Percentiles rank a stretch among this genome's conserved stretches.
phyloP scores from a whole-genome alignment of 139 green algal species.

The Eudorina sp. region DNA sequence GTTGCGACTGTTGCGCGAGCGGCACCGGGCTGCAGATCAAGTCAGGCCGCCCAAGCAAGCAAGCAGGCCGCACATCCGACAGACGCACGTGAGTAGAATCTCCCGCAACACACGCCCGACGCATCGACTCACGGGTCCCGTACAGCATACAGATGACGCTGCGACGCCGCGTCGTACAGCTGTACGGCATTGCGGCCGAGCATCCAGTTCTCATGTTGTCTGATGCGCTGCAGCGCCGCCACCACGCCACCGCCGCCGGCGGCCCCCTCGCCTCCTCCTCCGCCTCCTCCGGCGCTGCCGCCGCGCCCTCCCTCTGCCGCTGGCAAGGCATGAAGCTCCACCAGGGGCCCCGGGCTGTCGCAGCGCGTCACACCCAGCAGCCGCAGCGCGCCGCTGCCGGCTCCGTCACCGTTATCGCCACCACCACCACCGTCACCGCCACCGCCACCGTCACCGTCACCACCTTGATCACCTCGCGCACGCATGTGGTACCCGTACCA shows the following conservation, averaged over 20 bases:
- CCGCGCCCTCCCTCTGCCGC: neutral
- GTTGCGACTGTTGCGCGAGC: no score
- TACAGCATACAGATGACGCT: neutral
- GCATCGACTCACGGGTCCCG: conserved; percentile 19
- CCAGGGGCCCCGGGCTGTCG: neutral
- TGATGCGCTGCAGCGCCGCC: conserved; percentile 15
- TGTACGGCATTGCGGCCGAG: conserved; percentile 17
- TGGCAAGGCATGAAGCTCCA: conserved; percentile 7
- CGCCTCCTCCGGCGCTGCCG: neutral
- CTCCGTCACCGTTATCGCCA: no score
- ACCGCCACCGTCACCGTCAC: no score
- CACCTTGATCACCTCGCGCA: no score
- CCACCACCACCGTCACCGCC: neutral
- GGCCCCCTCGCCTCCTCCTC: no score
- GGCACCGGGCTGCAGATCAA: no score
- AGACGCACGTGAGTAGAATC: no score
- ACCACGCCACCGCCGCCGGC: neutral
- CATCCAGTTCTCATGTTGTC: neutral
- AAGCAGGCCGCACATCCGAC: no score
- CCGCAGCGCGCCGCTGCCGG: neutral
- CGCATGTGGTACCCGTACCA: neutral
- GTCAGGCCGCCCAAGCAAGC: no score
- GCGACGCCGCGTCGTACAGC: conserved; percentile 11
- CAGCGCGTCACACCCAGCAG: neutral
- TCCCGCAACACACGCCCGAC: no score